Base-by-base conservation (phyloP, 768 basidiomycete genomes). In the Cystobasidium ongulense region DNA sequence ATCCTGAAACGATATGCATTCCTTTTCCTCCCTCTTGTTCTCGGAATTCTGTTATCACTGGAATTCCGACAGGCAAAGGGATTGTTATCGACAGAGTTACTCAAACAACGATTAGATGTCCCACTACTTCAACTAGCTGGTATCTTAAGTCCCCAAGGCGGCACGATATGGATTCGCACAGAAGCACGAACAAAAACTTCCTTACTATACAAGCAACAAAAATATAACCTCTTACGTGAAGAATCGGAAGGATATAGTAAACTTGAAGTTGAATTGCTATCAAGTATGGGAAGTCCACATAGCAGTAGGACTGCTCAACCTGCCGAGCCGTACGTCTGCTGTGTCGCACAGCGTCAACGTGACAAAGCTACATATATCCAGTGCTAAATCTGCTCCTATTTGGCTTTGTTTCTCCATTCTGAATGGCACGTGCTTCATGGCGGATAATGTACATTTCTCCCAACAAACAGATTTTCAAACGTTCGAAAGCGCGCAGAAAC, bases 241-340 rank as follows among this genome's bases (percentile, higher is more conserved):
- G 91, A 96, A 78, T 93, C 93, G 0, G 95, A 98, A 83, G 96
- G 96, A 8, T 99, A 92, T 83, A 91, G 91, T 80, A 93, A 94
- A 81, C 86, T 98, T 36, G 86, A 89, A 31, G 87, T 89, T 11
- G 91, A 98, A 78, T 83, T 99, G 43, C 87, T 88, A 13, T 88
- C 88, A 76, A 86, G 85, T 78, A 82, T 93, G 63, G 91, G 90
- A 0, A 87, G 88, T 27, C 82, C 90, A 8, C 90, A 93, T 81
- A 87, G 87, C 2, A 80, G 87, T 31, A 80, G 83, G 25, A 89
- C 89, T 25, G 79, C 76, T n/a, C 64, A 54, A 31, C 67, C 74
- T 62, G 33, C 59, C 1, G 74, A 75, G 63, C 54, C 74, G 38
- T 65, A 46, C 62, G 70, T 72, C n/a, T 43, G n/a, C n/a, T n/a